These are phyloP conservation scores for Lactifluus volemus DNA, from an alignment of 768 basidiomycete genomes.

Conservation along the genomic window DNA sequence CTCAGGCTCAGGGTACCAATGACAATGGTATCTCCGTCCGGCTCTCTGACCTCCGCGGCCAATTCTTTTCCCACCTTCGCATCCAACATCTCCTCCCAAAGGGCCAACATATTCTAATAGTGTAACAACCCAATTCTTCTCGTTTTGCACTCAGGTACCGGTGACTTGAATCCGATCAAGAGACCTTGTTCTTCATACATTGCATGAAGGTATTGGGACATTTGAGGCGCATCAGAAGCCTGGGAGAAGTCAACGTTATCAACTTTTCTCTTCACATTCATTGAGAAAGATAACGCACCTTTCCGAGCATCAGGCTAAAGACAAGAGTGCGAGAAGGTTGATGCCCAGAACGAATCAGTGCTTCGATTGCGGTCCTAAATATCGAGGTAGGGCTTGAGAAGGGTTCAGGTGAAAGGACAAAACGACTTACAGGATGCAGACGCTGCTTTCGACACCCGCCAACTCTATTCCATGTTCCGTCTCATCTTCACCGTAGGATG, in stretches of 20 bases:
- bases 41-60: no score
- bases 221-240: background rate
- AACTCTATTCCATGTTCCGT: background rate
- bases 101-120: no score
- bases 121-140: background rate
- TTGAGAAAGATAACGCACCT: background rate
- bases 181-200: background rate
- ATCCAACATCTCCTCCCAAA: no score
- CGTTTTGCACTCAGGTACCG: background rate
- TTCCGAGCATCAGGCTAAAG: slow-evolving; percentile 1
- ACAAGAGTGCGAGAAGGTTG: slow-evolving; percentile 2
- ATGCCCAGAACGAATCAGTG: background rate
- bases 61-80: no score
- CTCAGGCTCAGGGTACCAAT: no score
- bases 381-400: no score
- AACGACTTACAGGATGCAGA: slow-evolving; percentile 1
- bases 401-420: background rate
- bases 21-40: no score
- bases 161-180: background rate
- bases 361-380: background rate
- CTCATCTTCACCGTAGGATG: background rate
- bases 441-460: background rate
- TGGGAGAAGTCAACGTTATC: background rate
- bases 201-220: background rate
- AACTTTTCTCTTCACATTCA: background rate